phyloP scores from a whole-genome alignment of 2,329 filamentous ascomycete genomes.

The Paraphoma sp. region DNA sequence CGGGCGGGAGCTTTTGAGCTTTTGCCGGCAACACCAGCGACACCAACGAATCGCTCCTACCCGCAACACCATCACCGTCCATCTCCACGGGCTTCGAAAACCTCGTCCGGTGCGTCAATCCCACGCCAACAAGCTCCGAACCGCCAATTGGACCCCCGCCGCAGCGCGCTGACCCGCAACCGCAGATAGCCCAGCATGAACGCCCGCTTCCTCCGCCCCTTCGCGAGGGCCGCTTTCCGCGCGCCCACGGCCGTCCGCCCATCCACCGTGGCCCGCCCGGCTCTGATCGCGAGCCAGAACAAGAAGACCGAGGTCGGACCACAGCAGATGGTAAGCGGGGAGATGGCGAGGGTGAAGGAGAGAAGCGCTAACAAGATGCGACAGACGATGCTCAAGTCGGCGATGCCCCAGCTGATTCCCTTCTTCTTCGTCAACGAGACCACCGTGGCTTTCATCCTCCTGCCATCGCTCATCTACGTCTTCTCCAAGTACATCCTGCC shows the following conservation, averaged over 20 bases:
- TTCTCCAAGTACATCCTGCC: conserved; percentile 54
- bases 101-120: conserved; percentile 41
- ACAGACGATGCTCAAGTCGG: conserved; percentile 50
- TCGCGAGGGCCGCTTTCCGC: conserved; percentile 49
- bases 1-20: conserved; percentile 32
- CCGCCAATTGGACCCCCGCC: conserved; percentile 34
- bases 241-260: conserved; percentile 44
- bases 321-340: conserved; percentile 41
- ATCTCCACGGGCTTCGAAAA: conserved; percentile 41
- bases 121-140: conserved; percentile 13
- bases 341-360: not conserved
- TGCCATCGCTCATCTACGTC: conserved; percentile 53
- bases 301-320: conserved; percentile 43
- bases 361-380: conserved; percentile 18
- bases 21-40: conserved; percentile 36
- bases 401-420: conserved; percentile 54
- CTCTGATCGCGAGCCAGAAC: conserved; percentile 42
- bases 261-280: conserved; percentile 44
- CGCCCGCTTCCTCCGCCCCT: conserved; percentile 51
- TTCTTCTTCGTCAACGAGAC: conserved; percentile 57
- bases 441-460: conserved; percentile 49
- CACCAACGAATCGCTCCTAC: conserved; percentile 31
- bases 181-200: conserved; percentile 48
- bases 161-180: conserved; percentile 39
- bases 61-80: conserved; percentile 43